A percentile compares a stretch with the other conserved stretches of the same genome.
phyloP scores from a whole-genome alignment of 2,329 filamentous ascomycete genomes.

The Aspergillus latus region DNA sequence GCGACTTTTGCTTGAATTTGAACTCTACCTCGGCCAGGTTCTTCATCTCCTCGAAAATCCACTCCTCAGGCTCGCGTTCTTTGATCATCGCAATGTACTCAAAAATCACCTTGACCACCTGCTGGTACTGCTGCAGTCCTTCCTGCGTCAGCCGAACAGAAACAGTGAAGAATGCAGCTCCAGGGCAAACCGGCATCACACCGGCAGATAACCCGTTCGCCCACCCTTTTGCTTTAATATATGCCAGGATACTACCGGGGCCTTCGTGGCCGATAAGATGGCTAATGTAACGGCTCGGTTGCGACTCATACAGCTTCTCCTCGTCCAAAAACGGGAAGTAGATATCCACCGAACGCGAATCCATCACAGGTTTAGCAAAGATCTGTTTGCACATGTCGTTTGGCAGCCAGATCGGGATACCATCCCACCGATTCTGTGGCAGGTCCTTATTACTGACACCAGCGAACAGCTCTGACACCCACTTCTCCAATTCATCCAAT shows the following conservation, averaged over 20 bases:
- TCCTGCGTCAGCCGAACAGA: constrained; percentile 80
- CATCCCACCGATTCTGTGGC: constrained; percentile 65
- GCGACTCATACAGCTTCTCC: constrained; percentile 72
- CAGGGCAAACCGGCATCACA: constrained; percentile 72
- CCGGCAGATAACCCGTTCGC: constrained; percentile 80
- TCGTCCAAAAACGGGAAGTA: constrained; percentile 85
- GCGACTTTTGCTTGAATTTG: constrained; percentile 89
- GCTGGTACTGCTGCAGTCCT: constrained; percentile 76
- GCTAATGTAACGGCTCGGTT: constrained; percentile 81
- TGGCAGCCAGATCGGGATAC: constrained; percentile 58
- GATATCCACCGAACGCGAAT: constrained; percentile 74
- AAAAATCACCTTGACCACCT: constrained; percentile 81
- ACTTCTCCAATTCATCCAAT: constrained; percentile 77
- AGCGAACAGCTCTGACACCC: constrained; percentile 82
- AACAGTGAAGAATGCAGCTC: constrained; percentile 76
- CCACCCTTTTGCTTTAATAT: constrained; percentile 88
- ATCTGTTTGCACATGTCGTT: constrained; percentile 68
- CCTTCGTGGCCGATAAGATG: constrained; percentile 92
- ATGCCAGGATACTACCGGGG: constrained; percentile 85
- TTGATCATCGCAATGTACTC: constrained; percentile 87
- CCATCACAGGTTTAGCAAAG: constrained; percentile 90
- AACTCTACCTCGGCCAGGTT: constrained; percentile 90
- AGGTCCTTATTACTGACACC: constrained; percentile 80
- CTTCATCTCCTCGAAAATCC: constrained; percentile 93
- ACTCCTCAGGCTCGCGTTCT: constrained; percentile 77